Evolutionary conservation across 257 asterid species (phyloP), one percentile per base, ranked within the genome.

Genomic region (Solanum clarkiae): DNA sequence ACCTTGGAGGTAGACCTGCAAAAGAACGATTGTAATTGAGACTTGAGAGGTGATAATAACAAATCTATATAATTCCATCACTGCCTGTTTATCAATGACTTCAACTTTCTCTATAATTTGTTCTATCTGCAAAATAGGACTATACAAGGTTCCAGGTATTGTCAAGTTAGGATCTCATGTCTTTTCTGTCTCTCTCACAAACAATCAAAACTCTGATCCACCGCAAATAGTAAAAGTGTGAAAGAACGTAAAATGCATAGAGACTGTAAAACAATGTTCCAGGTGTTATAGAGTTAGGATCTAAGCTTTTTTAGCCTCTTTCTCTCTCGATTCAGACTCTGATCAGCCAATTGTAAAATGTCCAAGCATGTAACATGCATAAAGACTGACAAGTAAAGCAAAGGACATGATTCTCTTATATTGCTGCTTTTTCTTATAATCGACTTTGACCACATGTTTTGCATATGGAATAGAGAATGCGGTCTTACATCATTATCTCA

Each of bases 1-100:
- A 96, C 86, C 99, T 92, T 51, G 99, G 98, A 57, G 99, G 99
- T 87, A 96, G 84, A 82, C 99, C 98, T 96, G 86, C 86, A 91
- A 86, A 82, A 83, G 3, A 56, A 51, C 5, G 40, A 75, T 49
- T 14, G 15, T 4, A 14, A 44, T 22, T 75, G 60, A 22, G 81
- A 75, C 22, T 47, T 49, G 47, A 32, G 47, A 29, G 20, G 20
- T 75, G 60, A 32, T 32, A 32, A 75, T 49, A 75, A 75, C 40
- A 24, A 45, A 75, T 75, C 47, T 74, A 45, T n/a, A 74, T 17
- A 42, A 4, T 45, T 22, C 59, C 59, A 22, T 22, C 59, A 74
- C 59, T 32, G 17, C 51, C 49, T n/a, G 13, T 45, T 45, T 72
- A 45, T 72, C 81, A 72, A 22, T 22, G 80, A 12, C 59, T 72